These are phyloP conservation scores for Lentinus tigrinus DNA, from an alignment of 768 basidiomycete species.

Conservation along the genomic window DNA sequence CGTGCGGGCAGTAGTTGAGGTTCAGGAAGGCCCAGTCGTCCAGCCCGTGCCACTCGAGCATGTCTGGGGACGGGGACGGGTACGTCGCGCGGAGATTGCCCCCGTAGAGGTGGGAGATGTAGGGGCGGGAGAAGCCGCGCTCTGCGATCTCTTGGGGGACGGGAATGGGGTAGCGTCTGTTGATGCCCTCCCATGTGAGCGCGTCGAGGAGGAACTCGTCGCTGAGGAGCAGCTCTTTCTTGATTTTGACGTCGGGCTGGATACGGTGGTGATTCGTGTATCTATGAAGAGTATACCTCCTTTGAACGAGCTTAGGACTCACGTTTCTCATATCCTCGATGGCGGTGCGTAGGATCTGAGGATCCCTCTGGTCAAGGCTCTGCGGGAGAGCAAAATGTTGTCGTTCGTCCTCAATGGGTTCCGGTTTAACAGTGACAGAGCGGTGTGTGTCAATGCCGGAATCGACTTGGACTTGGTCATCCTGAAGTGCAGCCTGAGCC, in stretches of 20 bases:
- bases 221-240: neutral
- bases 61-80: neutral
- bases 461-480: too few relatives aligned
- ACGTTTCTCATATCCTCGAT: neutral
- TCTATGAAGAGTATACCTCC: neutral
- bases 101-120: neutral
- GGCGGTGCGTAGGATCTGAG: neutral
- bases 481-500: too few relatives aligned
- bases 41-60: neutral
- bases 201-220: conserved; percentile 2
- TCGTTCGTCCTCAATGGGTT: too few relatives aligned
- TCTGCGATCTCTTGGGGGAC: neutral
- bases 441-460: too few relatives aligned
- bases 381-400: too few relatives aligned
- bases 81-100: neutral
- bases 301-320: neutral
- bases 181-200: conserved; percentile 1
- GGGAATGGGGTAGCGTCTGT: neutral
- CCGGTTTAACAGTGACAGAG: too few relatives aligned
- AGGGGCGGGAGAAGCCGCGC: neutral
- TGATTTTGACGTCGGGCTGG: conserved; percentile 2
- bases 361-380: neutral
- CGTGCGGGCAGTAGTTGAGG: neutral
- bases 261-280: neutral
- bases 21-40: neutral